Conservation (phyloP, 768 basidiomycete species). For the Rhizopogon vinicolor region DNA sequence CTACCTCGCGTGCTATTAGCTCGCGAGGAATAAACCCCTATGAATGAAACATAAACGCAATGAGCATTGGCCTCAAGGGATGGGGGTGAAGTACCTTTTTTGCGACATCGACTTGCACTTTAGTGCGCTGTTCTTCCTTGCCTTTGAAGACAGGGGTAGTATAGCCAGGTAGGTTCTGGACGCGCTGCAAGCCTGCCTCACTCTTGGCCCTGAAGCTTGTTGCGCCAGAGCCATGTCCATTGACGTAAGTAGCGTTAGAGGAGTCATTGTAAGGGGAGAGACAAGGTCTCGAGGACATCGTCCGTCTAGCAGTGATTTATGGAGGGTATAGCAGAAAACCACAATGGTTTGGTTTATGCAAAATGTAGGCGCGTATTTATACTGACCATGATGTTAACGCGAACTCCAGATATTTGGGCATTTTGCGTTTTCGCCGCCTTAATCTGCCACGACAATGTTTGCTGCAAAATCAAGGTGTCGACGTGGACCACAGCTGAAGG, state of each 20-base stretch:
- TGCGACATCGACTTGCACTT: constrained; percentile 73
- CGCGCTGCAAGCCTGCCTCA: constrained; percentile 50
- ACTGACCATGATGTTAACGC: background rate
- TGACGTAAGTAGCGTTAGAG: background rate
- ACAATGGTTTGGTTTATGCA: too few relatives aligned
- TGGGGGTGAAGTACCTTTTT: constrained; percentile 46
- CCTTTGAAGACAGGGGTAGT: constrained; percentile 88
- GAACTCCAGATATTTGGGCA: background rate
- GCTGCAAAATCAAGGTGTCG: background rate
- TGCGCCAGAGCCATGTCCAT: constrained; percentile 13
- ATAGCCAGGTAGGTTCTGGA: constrained; percentile 85
- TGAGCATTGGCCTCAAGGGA: background rate
- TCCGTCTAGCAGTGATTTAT: too few relatives aligned
- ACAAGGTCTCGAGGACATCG: constrained; percentile 3
- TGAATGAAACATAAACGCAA: background rate
- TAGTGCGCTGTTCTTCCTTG: constrained; percentile 82
- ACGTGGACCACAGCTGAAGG: background rate
- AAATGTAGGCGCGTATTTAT: constrained; percentile 18
- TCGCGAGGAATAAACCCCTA: constrained; percentile 93
- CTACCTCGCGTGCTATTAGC: constrained; percentile 83
- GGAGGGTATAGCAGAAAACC: background rate
- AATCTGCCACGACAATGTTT: background rate
- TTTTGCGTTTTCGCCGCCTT: background rate
- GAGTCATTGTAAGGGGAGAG: background rate
- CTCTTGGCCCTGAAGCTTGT: constrained; percentile 29